Evolutionary conservation across 225 moss, liverwort and hornwort genomes (phyloP).

Genomic region (Polytrichum commune): DNA sequence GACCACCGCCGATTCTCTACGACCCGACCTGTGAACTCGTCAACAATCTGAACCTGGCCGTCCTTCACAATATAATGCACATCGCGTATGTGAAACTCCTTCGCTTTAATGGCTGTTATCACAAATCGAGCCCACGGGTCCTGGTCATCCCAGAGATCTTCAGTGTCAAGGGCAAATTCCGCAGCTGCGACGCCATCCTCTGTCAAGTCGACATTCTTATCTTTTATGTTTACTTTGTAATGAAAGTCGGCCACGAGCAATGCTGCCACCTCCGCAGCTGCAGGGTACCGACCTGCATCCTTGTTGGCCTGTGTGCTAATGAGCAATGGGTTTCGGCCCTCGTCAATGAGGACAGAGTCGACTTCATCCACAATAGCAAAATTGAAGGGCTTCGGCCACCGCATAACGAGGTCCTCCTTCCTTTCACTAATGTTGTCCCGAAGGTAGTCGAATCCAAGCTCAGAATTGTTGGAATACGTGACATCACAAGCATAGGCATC

Average conservation of each 20-base stretch:
- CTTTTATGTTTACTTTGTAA: slow-evolving; percentile 92
- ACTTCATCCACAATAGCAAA: slow-evolving; percentile 99
- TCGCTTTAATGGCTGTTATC: slow-evolving; percentile 90
- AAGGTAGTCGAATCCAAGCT: slow-evolving; percentile 97
- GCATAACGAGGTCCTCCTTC: slow-evolving; percentile 96
- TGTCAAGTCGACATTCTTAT: slow-evolving; percentile 86
- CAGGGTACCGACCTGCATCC: slow-evolving; percentile 95
- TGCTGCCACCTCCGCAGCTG: slow-evolving; percentile 88
- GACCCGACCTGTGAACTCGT: slow-evolving; percentile 97
- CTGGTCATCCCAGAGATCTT: slow-evolving; percentile 94
- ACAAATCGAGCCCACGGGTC: slow-evolving; percentile 99
- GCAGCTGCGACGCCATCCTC: slow-evolving; percentile 98
- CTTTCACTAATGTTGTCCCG: slow-evolving; percentile 95
- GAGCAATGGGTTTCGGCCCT: slow-evolving; percentile 94
- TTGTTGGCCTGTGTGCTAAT: slow-evolving; percentile 97
- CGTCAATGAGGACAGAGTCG: slow-evolving; percentile 94
- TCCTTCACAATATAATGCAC: slow-evolving; percentile 99
- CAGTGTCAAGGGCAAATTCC: slow-evolving; percentile 91
- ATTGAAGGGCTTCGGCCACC: slow-evolving; percentile 95
- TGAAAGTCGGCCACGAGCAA: slow-evolving; percentile 74
- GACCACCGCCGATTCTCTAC: slow-evolving; percentile 99
- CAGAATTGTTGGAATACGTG: slow-evolving; percentile 96
- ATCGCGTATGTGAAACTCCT: slow-evolving; percentile 93
- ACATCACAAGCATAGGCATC: slow-evolving; percentile 94
- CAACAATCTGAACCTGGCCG: slow-evolving; percentile 89